Evolutionary conservation across 129 eudicot genomes (phyloP).

Genomic region (Gnaphalium uliginosum): DNA sequence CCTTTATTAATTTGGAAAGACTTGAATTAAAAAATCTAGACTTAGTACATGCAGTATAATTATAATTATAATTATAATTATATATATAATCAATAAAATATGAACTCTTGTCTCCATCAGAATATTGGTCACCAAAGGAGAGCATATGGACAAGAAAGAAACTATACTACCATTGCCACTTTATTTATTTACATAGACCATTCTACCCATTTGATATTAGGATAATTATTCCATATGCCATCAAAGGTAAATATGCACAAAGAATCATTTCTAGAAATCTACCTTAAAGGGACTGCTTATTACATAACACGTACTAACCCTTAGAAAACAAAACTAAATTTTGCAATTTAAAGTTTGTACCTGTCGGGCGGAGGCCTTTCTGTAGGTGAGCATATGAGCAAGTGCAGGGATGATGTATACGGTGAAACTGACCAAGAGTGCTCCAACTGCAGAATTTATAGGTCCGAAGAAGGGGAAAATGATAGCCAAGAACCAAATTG

Average conservation of each 20-base stretch:
- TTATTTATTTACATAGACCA: constrained; percentile 18
- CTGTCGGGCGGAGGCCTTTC: constrained; percentile 67
- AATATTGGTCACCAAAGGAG: constrained; percentile 27
- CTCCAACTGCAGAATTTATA: constrained; percentile 81
- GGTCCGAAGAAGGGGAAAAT: constrained; percentile 91
- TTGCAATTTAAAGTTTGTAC: constrained; percentile 27
- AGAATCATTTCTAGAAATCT: neutral
- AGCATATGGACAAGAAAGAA: constrained; percentile 29
- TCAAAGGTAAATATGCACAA: neutral
- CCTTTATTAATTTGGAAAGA: no score
- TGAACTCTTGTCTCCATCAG: constrained; percentile 19
- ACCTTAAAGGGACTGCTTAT: no score
- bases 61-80: no score
- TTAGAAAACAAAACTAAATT: no score
- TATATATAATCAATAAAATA: no score
- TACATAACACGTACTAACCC: no score
- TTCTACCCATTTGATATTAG: constrained; percentile 24
- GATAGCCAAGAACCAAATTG: constrained; percentile 87
- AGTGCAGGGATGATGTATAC: constrained; percentile 82
- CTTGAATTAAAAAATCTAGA: neutral
- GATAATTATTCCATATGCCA: neutral
- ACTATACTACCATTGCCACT: constrained; percentile 23
- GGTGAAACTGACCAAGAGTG: constrained; percentile 86
- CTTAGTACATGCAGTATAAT: neutral
- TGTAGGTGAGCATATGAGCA: constrained; percentile 82